Conservation (phyloP, 2,329 filamentous ascomycete genomes). For the Penicillium sclerotiorum region DNA sequence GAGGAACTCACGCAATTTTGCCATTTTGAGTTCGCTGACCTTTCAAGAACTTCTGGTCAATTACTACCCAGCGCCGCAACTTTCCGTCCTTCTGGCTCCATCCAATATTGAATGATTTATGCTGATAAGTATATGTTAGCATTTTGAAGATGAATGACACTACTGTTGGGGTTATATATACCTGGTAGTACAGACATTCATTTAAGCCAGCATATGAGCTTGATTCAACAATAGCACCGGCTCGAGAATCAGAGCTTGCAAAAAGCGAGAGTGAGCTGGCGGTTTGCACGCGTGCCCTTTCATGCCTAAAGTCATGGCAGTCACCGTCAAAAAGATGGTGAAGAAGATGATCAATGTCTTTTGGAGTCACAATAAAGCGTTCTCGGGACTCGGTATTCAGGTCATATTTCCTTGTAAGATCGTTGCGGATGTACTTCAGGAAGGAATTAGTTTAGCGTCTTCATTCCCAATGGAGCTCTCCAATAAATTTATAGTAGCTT, state of each 20-base stretch:
- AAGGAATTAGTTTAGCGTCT: no score
- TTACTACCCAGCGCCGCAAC: slow-evolving; percentile 20
- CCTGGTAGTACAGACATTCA: slow-evolving; percentile 23
- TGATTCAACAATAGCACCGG: slow-evolving; percentile 15
- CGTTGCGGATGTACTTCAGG: slow-evolving; percentile 17
- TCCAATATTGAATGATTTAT: slow-evolving; percentile 21
- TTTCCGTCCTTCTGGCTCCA: slow-evolving; percentile 5
- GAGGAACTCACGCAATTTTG: slow-evolving; percentile 6
- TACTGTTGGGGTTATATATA: slow-evolving; percentile 9
- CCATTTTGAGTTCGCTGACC: slow-evolving; percentile 16
- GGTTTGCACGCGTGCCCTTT: slow-evolving; percentile 5
- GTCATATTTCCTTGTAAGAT: slow-evolving; percentile 12
- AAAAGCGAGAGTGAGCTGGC: slow-evolving; percentile 8
- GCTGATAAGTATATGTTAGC: slow-evolving; percentile 11
- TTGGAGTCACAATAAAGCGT: slow-evolving; percentile 12
- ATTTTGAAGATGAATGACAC: no score
- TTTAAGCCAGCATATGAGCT: slow-evolving; percentile 21
- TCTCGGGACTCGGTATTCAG: slow-evolving; percentile 16
- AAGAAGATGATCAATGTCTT: slow-evolving; percentile 22
- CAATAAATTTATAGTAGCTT: no score
- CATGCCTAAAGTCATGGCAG: slow-evolving; percentile 8
- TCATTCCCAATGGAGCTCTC: no score
- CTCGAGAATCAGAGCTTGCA: slow-evolving; percentile 4
- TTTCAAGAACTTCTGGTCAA: slow-evolving; percentile 23
- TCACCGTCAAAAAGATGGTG: slow-evolving; percentile 10